Evolutionary conservation across 495 filamentous ascomycete genomes (phyloP), one percentile per base, ranked within the genome.

Genomic region (Aspergillus haitiensis): DNA sequence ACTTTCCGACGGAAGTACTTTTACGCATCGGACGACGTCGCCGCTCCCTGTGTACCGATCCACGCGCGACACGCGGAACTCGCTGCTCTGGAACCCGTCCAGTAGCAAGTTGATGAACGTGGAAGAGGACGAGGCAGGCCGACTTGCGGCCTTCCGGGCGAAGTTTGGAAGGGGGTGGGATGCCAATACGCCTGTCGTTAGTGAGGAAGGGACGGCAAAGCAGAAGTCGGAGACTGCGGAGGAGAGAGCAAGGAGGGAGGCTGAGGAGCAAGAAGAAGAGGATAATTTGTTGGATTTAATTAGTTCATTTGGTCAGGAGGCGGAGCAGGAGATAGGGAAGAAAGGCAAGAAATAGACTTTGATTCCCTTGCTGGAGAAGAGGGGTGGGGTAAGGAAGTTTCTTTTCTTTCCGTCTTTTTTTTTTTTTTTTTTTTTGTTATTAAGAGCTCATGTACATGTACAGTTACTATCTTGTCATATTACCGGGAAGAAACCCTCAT

Each of bases 41-140:
- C 94, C 94, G 3, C 63, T 76, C 12, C 88, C 90, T 3, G 76
- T 98, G 44, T 90, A 92, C 81, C 83, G 83, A 58, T 83, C 81
- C 54, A 85, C 82, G 44, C 92, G 93, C 72, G 94, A 98, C 81
- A 88, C 85, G 48, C 85, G 90, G 63, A 98, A 98, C 80, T 84
- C 90, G 59, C 76, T 87, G 5, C 73, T 97, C 33, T 98, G 94
- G 94, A 94, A 98, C 71, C 95, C 94, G 2, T 83, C 78, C 37
- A 82, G 85, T 59, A 84, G 85, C 70, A 86, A 87, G 55, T 75
- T 98, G 70, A 76, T 86, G 68, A 95, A 92, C 67, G 82, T 97
- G 55, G 95, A 98, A 74, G 86, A 93, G 60, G 94, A 98, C 70
- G 94, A 98, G 84, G 95, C 94, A 21, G 94, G 94, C 32, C 86